Evolutionary conservation across 1,284 basidiomycete species (phyloP).

Genomic region (Trametes sp.): DNA sequence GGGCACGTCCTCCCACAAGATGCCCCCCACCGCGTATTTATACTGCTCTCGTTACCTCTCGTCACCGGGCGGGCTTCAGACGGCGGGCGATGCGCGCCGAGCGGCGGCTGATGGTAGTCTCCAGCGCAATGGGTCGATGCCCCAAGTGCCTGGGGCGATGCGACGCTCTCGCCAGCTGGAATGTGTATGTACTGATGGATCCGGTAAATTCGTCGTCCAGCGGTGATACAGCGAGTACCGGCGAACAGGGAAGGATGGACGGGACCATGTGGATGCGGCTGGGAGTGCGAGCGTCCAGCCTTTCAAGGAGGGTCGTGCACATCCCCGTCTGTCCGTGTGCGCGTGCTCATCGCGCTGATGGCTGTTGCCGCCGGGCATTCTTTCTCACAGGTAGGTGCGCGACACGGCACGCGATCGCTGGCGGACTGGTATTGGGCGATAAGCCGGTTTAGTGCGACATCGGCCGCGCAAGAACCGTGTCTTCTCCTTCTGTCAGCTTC

Average conservation of each 20-base stretch:
- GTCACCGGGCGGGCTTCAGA: no score
- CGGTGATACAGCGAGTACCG: not conserved
- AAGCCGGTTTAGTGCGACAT: not conserved
- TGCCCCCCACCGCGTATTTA: not conserved
- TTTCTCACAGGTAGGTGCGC: not conserved
- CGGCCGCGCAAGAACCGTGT: not conserved
- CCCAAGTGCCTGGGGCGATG: not conserved
- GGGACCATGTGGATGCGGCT: constrained; percentile 5
- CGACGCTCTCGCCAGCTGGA: not conserved
- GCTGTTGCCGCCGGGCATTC: not conserved
- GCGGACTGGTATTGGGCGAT: not conserved
- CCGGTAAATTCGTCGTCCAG: not conserved
- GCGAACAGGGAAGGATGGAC: not conserved
- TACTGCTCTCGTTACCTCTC: no score
- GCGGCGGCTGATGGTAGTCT: not conserved
- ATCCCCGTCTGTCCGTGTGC: constrained; percentile 1
- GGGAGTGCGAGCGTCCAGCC: not conserved
- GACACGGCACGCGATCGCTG: not conserved
- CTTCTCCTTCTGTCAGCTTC: not conserved
- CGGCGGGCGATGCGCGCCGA: not conserved
- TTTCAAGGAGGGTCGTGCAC: not conserved
- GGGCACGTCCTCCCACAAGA: constrained; percentile 5
- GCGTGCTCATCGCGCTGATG: not conserved
- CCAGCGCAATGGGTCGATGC: not conserved
- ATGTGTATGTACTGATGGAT: no score